phyloP scores from a whole-genome alignment of 177 flowering plant genomes.

The Vitis hybrid region DNA sequence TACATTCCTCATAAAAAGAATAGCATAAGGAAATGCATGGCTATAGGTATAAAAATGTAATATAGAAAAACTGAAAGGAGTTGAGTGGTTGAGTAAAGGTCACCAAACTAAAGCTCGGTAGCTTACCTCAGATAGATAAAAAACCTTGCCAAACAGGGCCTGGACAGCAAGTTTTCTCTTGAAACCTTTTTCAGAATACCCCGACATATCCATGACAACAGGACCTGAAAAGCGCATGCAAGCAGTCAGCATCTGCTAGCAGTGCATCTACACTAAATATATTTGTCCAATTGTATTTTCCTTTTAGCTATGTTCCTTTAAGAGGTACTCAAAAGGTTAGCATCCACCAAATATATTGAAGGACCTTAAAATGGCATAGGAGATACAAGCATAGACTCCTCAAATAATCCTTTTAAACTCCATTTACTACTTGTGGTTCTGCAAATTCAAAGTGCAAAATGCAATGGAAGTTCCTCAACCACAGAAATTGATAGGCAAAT shows the following conservation, averaged over 20 bases:
- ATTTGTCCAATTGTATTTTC: background rate
- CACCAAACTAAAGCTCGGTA: background rate
- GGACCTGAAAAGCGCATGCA: conserved; percentile 65
- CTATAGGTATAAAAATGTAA: no score
- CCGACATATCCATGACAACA: conserved; percentile 89
- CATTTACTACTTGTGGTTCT: no score
- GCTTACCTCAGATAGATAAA: conserved; percentile 86
- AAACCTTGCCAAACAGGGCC: conserved; percentile 85
- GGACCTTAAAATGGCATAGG: no score
- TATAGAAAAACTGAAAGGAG: background rate
- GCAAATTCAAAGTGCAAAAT: no score
- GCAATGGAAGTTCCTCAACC: no score
- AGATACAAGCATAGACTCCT: no score
- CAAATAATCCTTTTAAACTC: no score
- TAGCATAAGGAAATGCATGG: no score
- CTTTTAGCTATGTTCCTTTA: background rate
- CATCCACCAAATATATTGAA: no score
- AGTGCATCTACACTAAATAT: background rate
- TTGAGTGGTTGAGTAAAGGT: background rate
- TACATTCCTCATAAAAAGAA: no score
- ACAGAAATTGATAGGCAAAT: no score
- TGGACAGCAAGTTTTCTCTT: conserved; percentile 92
- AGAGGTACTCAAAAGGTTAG: no score
- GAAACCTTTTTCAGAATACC: conserved; percentile 88
- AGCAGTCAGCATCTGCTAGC: conserved; percentile 5